Conservation (phyloP, 495 filamentous ascomycete species). For the Penicillium chermesinum region DNA sequence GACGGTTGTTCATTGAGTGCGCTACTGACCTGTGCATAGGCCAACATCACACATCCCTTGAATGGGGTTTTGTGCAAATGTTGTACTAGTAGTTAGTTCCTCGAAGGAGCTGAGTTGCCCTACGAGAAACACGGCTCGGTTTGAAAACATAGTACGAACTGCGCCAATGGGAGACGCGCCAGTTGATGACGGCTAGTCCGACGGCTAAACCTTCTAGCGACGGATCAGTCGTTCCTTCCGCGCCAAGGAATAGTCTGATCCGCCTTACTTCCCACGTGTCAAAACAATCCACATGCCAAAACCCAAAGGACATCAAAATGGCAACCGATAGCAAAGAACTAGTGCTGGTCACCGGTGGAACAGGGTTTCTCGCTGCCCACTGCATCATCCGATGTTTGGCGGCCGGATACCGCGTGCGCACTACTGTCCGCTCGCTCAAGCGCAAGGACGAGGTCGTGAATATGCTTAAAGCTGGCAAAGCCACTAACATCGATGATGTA, state of each 20-base stretch:
- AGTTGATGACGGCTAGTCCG: not conserved
- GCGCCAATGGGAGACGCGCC: too few relatives aligned
- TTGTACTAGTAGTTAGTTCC: too few relatives aligned
- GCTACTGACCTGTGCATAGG: too few relatives aligned
- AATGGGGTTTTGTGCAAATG: too few relatives aligned
- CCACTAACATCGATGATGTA: not conserved
- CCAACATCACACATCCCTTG: too few relatives aligned
- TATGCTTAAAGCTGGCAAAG: conserved; percentile 1
- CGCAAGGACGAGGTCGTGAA: not conserved
- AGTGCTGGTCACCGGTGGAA: conserved; percentile 9
- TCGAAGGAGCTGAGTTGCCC: too few relatives aligned
- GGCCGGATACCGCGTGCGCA: conserved; percentile 7
- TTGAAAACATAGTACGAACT: too few relatives aligned
- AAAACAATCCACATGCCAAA: too few relatives aligned
- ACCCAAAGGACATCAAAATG: not conserved
- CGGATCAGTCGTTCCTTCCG: not conserved
- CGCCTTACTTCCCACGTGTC: too few relatives aligned
- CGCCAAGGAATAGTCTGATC: too few relatives aligned
- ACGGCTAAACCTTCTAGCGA: not conserved
- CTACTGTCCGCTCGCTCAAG: conserved; percentile 5
- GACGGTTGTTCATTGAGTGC: too few relatives aligned
- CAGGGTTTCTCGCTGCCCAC: conserved; percentile 6
- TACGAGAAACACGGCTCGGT: too few relatives aligned
- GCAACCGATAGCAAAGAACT: conserved; percentile 1
- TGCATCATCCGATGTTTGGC: conserved; percentile 8